Percentiles rank a stretch among this genome's conserved stretches.
Conservation (phyloP, 495 filamentous ascomycete species). For the Penicillium soppii region DNA sequence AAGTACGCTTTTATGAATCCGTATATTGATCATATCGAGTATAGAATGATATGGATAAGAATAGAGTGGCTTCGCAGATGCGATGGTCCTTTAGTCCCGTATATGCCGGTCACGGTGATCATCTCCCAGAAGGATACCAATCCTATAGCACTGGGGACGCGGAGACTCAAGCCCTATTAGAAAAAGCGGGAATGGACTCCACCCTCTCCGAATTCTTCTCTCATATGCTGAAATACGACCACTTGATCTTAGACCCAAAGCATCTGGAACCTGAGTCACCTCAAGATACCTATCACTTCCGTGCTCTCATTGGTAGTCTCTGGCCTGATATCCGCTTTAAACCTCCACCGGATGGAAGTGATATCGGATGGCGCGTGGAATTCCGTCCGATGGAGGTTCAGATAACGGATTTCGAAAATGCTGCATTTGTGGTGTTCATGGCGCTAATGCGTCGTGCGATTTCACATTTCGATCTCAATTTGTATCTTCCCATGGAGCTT, state of each 20-base stretch:
- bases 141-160: background rate
- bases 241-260: background rate
- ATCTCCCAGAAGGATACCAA: background rate
- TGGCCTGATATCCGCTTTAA: constrained; percentile 81
- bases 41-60: background rate
- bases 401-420: constrained; percentile 90
- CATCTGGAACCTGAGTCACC: background rate
- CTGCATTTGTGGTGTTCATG: constrained; percentile 84
- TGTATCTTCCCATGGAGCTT: constrained; percentile 77
- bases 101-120: background rate
- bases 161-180: background rate
- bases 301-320: background rate
- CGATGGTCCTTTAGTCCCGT: background rate
- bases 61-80: background rate
- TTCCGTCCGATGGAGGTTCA: constrained; percentile 94
- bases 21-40: background rate
- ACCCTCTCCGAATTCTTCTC: background rate
- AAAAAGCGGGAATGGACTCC: background rate
- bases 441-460: constrained; percentile 84
- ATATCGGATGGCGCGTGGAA: constrained; percentile 88
- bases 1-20: background rate
- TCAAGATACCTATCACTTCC: background rate
- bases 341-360: constrained; percentile 65
- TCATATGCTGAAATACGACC: background rate
- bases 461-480: constrained; percentile 79